Evolutionary conservation across 306 rosid genomes (phyloP), one percentile per base, ranked within the genome.

Genomic region (Prunus padus): DNA sequence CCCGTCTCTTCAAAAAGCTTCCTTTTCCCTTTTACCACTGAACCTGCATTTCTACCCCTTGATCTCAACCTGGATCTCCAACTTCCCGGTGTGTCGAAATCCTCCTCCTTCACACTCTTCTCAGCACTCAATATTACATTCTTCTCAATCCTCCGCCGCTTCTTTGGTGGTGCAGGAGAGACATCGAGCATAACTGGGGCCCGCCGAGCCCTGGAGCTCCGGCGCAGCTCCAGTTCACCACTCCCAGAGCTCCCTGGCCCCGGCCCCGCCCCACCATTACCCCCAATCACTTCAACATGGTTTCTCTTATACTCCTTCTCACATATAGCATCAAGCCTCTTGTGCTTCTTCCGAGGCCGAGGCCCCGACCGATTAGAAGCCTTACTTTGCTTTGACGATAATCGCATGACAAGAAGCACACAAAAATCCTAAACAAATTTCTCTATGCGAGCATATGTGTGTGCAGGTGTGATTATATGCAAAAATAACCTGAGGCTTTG

Each of bases 261-360:
- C 52, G 19, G 74, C 67, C 77, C 86, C 57, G 22, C 77, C 52
- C 45, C 83, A 33, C 25, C 77, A 51, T 45, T 71, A 31, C 69
- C 88, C 75, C 70, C 96, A 82, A 80, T 90, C 50, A 81, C 54
- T 49, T 87, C 95, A 55, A 67, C 85, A 77, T 88, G 98, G 84
- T 90, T 85, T 37, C 92, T 65, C 40, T 79, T 90, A 78, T 86
- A 92, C 89, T 89, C 97, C 9, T 80, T 81, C 57, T 95, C 97
- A 31, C 93, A 87, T 76, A 95, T 95, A 60, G 97, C 97, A 77
- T 95, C 97, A 45, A 95, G 88, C 85, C 89, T 90, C 91, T 95
- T 95, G 63, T 85, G 93, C 92, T 92, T 95, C 93, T 86, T 94
- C 86, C 90, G 83, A 74, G 80, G 84, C 91, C 87, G 77, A 69